Base-by-base conservation (phyloP, 305 asterid species). In the Nicotiana rustica region DNA sequence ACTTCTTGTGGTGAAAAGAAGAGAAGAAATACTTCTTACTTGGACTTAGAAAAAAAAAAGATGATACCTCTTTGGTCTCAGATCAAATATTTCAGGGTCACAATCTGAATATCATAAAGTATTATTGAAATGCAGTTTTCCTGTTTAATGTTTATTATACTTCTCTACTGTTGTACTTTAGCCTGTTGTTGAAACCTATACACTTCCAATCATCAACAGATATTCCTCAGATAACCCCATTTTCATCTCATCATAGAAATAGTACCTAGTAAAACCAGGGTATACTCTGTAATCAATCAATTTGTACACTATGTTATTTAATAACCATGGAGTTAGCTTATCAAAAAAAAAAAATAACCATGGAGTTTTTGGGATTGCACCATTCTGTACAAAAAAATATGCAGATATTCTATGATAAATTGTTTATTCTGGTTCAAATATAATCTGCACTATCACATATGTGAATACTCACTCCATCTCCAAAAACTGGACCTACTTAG, bases 1-100 rank as follows among this genome's bases (percentile, higher is more conserved):
- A 19, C 80, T 77, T 77, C 33, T 76, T 77, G 52, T 77, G 67
- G 33, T n/a, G 57, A 77, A 10, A 77, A 33, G 80, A 77, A 77
- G 67, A 56, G 67, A 55, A 56, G 12, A 56, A 77, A 56, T 77
- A 56, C 52, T 56, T 77, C 67, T 56, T 77, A 29, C 33, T 77
- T 56, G 61, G 44, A 5, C 80, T 33, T 56, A 56, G 35, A 77
- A 77, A 55, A 76, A 47, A 31, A 56, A 31, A 49, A 77, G 1
- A 52, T 52, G 6, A 55, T 17, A 10, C 67, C 67, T 52, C 67
- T 31, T 56, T 77, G 62, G 52, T 56, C 80, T 49, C 55, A 31
- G 80, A 31, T 77, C 47, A 77, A 56, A 77, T 77, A 31, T 56
- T 56, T 17, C 55, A 77, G 33, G 31, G 80, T 52, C 80, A 56